phyloP scores from a whole-genome alignment of 768 basidiomycete species.

The Gloeostereum incarnatum region DNA sequence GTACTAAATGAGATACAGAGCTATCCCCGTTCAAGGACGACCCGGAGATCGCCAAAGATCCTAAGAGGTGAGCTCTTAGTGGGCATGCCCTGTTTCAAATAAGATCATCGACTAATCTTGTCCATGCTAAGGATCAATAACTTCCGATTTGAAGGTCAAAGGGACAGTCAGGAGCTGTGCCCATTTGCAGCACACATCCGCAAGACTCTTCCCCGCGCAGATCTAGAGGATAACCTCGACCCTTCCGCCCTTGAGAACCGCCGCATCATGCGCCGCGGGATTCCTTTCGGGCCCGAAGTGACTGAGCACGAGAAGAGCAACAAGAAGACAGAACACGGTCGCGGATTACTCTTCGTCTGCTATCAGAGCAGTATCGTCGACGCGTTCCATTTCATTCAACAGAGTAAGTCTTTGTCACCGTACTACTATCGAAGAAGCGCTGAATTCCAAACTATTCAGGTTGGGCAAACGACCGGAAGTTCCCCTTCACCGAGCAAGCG shows the following conservation, averaged over 20 bases:
- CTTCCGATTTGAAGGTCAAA: constrained; percentile 14
- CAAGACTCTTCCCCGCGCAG: constrained; percentile 18
- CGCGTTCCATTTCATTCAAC: constrained; percentile 34
- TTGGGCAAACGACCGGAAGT: constrained; percentile 1
- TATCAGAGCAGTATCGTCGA: constrained; percentile 30
- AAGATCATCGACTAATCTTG: constrained; percentile 4
- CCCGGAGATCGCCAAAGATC: constrained; percentile 7
- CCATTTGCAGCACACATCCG: constrained; percentile 18
- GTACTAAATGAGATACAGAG: constrained; percentile 11
- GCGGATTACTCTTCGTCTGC: constrained; percentile 37
- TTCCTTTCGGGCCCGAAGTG: constrained; percentile 45
- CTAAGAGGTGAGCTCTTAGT: background rate
- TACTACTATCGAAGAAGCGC: background rate
- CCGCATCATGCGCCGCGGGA: constrained; percentile 38
- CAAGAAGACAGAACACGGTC: constrained; percentile 31
- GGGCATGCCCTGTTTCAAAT: background rate
- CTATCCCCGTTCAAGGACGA: constrained; percentile 10
- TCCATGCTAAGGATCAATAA: constrained; percentile 16
- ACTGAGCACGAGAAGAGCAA: constrained; percentile 23
- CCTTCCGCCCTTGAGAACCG: constrained; percentile 6
- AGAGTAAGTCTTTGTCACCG: constrained; percentile 16
- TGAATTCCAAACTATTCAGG: background rate
- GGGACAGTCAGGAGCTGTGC: constrained; percentile 10
- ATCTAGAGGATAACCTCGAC: constrained; percentile 2
- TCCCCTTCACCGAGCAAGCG: background rate